phyloP scores from a whole-genome alignment of 2,329 filamentous ascomycete species.

The Thielaviopsis populi region DNA sequence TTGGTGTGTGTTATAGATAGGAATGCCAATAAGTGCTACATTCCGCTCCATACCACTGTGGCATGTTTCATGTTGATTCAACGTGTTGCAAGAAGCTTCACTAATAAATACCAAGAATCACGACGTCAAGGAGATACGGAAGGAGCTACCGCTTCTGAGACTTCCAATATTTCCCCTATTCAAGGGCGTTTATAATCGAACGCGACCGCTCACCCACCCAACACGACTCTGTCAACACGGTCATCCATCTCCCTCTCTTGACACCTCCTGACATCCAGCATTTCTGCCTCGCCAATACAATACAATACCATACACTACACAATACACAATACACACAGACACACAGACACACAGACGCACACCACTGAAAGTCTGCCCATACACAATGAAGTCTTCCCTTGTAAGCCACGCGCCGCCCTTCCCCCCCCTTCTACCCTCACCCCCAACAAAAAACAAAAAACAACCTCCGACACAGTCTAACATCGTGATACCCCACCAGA shows the following conservation, averaged over 20 bases:
- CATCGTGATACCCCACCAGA: not conserved
- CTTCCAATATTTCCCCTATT: not conserved
- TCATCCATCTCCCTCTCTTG: not conserved
- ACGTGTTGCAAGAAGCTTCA: not conserved
- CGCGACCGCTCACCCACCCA: not conserved
- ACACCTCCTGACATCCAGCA: not conserved
- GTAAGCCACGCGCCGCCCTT: not conserved
- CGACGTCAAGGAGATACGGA: not conserved
- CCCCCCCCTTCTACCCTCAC: not conserved
- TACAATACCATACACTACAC: no score
- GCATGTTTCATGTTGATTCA: constrained; percentile 7
- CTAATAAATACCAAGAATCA: not conserved
- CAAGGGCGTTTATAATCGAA: constrained; percentile 1
- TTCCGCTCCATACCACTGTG: not conserved
- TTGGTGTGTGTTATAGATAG: not conserved
- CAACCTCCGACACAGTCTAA: not conserved
- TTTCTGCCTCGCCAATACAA: not conserved
- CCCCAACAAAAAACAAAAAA: no score
- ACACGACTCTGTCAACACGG: not conserved
- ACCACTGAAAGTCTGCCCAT: not conserved
- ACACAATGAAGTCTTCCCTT: not conserved
- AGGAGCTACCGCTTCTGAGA: not conserved
- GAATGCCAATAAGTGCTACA: constrained; percentile 3
- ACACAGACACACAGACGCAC: not conserved
- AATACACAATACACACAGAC: not conserved